A percentile compares a stretch with the other conserved stretches of the same genome.
phyloP scores from a whole-genome alignment of 768 basidiomycete genomes.

The Russula sp. region DNA sequence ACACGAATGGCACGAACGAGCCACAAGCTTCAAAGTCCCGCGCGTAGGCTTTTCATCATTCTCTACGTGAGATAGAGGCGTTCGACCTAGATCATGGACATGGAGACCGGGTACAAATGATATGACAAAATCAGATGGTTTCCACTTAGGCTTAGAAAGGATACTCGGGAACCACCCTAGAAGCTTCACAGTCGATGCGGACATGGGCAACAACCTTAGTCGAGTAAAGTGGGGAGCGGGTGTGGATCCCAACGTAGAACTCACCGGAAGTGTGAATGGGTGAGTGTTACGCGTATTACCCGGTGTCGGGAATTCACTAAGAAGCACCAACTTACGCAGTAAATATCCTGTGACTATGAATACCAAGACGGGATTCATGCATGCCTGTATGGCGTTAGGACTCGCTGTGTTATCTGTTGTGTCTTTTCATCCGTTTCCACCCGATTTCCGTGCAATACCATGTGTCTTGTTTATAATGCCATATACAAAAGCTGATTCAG shows the following conservation, averaged over 20 bases:
- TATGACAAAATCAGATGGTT: slow-evolving; percentile 35
- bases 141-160: slow-evolving; percentile 47
- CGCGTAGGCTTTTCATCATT: slow-evolving; percentile 61
- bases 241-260: neutral
- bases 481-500: neutral
- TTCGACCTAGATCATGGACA: slow-evolving; percentile 56
- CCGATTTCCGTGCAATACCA: neutral
- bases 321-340: neutral
- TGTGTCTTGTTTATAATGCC: neutral
- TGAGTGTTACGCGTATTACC: neutral
- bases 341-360: slow-evolving; percentile 4
- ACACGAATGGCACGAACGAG: slow-evolving; percentile 64
- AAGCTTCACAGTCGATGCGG: slow-evolving; percentile 19
- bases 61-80: slow-evolving; percentile 57
- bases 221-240: neutral
- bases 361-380: slow-evolving; percentile 1
- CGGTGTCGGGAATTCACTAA: neutral
- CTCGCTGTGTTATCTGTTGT: neutral
- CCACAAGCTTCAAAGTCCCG: slow-evolving; percentile 60
- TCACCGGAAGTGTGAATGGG: neutral
- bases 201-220: neutral
- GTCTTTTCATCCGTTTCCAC: neutral
- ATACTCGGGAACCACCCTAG: slow-evolving; percentile 43
- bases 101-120: slow-evolving; percentile 39
- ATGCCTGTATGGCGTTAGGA: neutral